phyloP scores from a whole-genome alignment of 441 rosid species.

The Brassica balearica region DNA sequence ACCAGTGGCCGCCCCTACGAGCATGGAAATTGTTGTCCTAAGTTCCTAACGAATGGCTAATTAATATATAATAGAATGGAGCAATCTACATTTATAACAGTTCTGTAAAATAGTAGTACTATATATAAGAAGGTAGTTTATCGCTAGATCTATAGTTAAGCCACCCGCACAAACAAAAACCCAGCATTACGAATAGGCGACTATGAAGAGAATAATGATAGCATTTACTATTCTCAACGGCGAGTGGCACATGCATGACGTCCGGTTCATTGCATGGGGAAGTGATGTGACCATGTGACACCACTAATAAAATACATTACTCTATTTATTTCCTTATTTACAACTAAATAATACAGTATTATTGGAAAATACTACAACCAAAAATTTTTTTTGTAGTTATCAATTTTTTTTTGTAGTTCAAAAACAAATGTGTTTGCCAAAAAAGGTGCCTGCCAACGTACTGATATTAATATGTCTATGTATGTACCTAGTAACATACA shows the following conservation, averaged over 20 bases:
- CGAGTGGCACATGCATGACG: constrained; percentile 1
- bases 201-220: constrained; percentile 14
- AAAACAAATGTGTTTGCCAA: not conserved
- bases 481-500: constrained; percentile 1
- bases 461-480: not conserved
- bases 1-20: not conserved
- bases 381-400: too few species aligned
- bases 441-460: not conserved
- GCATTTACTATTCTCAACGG: constrained; percentile 33
- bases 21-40: not conserved
- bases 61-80: not conserved
- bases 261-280: constrained; percentile 25
- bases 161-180: not conserved
- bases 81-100: constrained; percentile 19
- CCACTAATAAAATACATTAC: not conserved
- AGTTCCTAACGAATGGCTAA: constrained; percentile 2
- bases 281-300: constrained; percentile 26
- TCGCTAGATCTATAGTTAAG: constrained; percentile 25
- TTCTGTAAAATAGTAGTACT: not conserved
- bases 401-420: too few species aligned
- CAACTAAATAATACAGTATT: not conserved
- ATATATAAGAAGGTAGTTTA: not conserved
- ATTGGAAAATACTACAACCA: not conserved
- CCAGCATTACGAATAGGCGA: not conserved
- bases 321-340: constrained; percentile 1